phyloP scores from a whole-genome alignment of 768 basidiomycete genomes.

The Austroboletus festivus region DNA sequence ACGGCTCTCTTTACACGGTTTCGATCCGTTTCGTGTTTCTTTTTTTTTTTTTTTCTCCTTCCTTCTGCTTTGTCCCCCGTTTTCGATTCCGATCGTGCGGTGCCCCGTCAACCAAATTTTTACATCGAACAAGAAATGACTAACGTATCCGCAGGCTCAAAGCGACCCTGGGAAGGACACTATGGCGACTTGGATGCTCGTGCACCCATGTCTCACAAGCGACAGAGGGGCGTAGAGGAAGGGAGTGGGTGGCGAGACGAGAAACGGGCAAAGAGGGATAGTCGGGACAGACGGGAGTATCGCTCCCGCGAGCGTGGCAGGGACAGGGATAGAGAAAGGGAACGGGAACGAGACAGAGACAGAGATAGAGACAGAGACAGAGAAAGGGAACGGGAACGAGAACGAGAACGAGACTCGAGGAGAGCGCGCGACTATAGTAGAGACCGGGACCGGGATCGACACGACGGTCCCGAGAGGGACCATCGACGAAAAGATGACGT shows the following conservation, averaged over 20 bases:
- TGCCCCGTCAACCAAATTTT: slow-evolving; percentile 66
- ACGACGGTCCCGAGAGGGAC: slow-evolving; percentile 25
- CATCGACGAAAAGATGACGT: slow-evolving; percentile 33
- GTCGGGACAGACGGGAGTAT: slow-evolving; percentile 34
- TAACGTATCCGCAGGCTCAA: slow-evolving; percentile 81
- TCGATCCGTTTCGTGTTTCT: too few relatives aligned
- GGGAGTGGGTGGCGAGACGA: slow-evolving; percentile 70
- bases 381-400: slow-evolving; percentile 34
- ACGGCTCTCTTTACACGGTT: too few relatives aligned
- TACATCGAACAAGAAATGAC: slow-evolving; percentile 49
- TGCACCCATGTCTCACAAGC: slow-evolving; percentile 39
- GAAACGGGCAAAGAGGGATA: slow-evolving; percentile 34
- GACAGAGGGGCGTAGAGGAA: slow-evolving; percentile 52
- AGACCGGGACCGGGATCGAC: slow-evolving; percentile 29
- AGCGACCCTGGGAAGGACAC: slow-evolving; percentile 72
- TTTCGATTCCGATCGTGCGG: slow-evolving; percentile 62
- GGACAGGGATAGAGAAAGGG: slow-evolving; percentile 32
- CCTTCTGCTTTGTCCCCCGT: slow-evolving; percentile 4
- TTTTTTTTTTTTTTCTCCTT: neutral
- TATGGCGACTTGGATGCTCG: slow-evolving; percentile 34
- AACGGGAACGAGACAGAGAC: slow-evolving; percentile 18
- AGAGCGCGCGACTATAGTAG: slow-evolving; percentile 26
- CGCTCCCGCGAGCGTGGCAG: slow-evolving; percentile 37
- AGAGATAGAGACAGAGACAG: slow-evolving; percentile 35
- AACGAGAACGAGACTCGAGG: slow-evolving; percentile 38